These are phyloP conservation scores for Clarireedia hainanense DNA, from an alignment of 2,329 filamentous ascomycete genomes.

Conservation along the genomic window DNA sequence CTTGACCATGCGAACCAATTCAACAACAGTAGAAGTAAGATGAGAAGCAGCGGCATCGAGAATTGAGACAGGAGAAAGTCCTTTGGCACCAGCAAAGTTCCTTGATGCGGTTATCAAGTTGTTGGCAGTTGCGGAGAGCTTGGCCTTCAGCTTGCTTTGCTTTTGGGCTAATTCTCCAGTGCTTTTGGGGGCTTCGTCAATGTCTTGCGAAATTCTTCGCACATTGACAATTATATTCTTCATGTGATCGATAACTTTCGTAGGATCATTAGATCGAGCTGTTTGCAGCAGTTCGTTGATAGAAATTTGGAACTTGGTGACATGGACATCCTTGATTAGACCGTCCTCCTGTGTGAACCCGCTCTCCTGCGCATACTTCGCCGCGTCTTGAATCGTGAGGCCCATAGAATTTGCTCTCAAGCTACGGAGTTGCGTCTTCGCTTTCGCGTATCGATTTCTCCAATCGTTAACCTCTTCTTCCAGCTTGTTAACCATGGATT, in stretches of 20 bases:
- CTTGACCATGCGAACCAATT: conserved; percentile 76
- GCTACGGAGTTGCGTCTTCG: conserved; percentile 79
- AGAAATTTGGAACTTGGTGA: conserved; percentile 90
- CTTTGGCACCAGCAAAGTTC: conserved; percentile 76
- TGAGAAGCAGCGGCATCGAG: conserved; percentile 91
- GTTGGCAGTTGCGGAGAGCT: conserved; percentile 89
- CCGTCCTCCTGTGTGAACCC: conserved; percentile 65
- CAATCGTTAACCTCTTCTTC: conserved; percentile 82
- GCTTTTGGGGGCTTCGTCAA: conserved; percentile 50
- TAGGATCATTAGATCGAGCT: conserved; percentile 65
- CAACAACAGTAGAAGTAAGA: conserved; percentile 76
- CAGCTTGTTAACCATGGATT: conserved; percentile 64
- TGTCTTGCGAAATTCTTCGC: conserved; percentile 75
- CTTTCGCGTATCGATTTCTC: conserved; percentile 80
- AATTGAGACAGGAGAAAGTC: conserved; percentile 85
- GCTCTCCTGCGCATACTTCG: conserved; percentile 55
- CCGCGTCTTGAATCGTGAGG: conserved; percentile 61
- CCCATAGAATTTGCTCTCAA: conserved; percentile 76
- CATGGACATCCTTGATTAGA: conserved; percentile 80
- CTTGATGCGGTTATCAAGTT: conserved; percentile 91
- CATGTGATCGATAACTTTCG: conserved; percentile 74
- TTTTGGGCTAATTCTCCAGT: conserved; percentile 46
- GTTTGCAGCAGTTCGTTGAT: conserved; percentile 82
- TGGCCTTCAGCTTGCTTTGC: conserved; percentile 64
- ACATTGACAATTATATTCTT: conserved; percentile 78